These are phyloP conservation scores for Lasiodiplodia theobromae DNA, from an alignment of 2,329 filamentous ascomycete genomes.

Conservation along the genomic window DNA sequence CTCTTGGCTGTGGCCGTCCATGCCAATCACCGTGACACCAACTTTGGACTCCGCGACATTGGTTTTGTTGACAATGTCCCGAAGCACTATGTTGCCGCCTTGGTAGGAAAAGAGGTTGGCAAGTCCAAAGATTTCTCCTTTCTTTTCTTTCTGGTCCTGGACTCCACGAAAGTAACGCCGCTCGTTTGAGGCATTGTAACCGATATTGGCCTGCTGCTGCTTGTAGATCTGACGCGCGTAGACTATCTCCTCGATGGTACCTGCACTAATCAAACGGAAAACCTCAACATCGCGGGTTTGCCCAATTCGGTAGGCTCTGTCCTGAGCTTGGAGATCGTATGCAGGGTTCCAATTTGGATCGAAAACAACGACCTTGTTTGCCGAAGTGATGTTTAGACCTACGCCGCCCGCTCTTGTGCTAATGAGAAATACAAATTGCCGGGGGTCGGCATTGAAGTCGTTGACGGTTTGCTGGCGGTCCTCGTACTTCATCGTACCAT, in stretches of 20 bases:
- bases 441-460: slow-evolving; percentile 87
- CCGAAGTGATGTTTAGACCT: slow-evolving; percentile 94
- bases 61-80: slow-evolving; percentile 98
- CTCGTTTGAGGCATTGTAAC: slow-evolving; percentile 90
- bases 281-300: slow-evolving; percentile 94
- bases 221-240: slow-evolving; percentile 99
- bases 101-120: slow-evolving; percentile 86
- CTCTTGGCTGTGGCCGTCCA: slow-evolving; percentile 70
- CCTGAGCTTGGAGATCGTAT: slow-evolving; percentile 94
- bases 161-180: slow-evolving; percentile 95
- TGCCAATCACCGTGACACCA: slow-evolving; percentile 79
- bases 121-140: slow-evolving; percentile 93
- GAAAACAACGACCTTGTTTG: slow-evolving; percentile 97
- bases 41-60: slow-evolving; percentile 93
- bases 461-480: slow-evolving; percentile 84
- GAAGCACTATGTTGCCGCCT: slow-evolving; percentile 77
- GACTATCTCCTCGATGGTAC: slow-evolving; percentile 95
- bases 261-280: slow-evolving; percentile 86
- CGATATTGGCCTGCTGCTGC: slow-evolving; percentile 97
- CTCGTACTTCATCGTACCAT: slow-evolving; percentile 82
- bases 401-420: slow-evolving; percentile 93
- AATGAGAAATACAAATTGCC: slow-evolving; percentile 93
- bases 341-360: slow-evolving; percentile 98
- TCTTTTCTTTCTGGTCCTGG: slow-evolving; percentile 80
- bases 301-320: slow-evolving; percentile 94